Conservation (phyloP, 768 basidiomycete species). For the Suillus subalutaceus region DNA sequence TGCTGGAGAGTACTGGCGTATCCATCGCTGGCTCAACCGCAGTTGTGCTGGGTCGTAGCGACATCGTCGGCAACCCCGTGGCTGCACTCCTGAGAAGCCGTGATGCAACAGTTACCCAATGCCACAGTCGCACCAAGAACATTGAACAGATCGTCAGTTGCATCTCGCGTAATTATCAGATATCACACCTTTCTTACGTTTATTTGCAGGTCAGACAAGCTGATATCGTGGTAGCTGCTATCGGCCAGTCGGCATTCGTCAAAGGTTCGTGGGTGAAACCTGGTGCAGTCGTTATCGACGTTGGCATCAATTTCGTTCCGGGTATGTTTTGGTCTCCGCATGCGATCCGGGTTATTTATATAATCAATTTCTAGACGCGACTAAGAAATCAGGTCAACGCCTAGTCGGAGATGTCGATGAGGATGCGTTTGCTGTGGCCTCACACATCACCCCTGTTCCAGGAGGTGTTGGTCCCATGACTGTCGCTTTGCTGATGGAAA, state of each 20-base stretch:
- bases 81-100: slow-evolving; percentile 85
- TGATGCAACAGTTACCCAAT: slow-evolving; percentile 97
- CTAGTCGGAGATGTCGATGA: slow-evolving; percentile 94
- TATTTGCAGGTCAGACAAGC: slow-evolving; percentile 72
- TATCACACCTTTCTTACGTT: slow-evolving; percentile 11
- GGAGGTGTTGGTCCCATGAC: slow-evolving; percentile 99
- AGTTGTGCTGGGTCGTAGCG: slow-evolving; percentile 94
- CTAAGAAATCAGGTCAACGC: slow-evolving; percentile 93
- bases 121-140: slow-evolving; percentile 89
- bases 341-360: background rate
- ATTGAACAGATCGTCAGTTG: slow-evolving; percentile 72
- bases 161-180: slow-evolving; percentile 14
- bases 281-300: slow-evolving; percentile 94
- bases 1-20: slow-evolving; percentile 87
- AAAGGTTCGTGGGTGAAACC: slow-evolving; percentile 95
- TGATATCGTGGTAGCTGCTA: slow-evolving; percentile 96
- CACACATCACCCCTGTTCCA: slow-evolving; percentile 95
- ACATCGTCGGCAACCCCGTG: slow-evolving; percentile 97
- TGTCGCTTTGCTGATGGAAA: slow-evolving; percentile 96
- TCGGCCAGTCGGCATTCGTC: slow-evolving; percentile 88
- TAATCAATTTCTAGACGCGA: slow-evolving; percentile 55
- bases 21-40: slow-evolving; percentile 76
- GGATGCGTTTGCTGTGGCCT: slow-evolving; percentile 76
- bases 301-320: slow-evolving; percentile 95
- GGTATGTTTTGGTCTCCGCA: slow-evolving; percentile 46